Percentiles rank a stretch among this genome's conserved stretches.
Conservation (phyloP, 306 rosid species). For the Pyrus communis region DNA sequence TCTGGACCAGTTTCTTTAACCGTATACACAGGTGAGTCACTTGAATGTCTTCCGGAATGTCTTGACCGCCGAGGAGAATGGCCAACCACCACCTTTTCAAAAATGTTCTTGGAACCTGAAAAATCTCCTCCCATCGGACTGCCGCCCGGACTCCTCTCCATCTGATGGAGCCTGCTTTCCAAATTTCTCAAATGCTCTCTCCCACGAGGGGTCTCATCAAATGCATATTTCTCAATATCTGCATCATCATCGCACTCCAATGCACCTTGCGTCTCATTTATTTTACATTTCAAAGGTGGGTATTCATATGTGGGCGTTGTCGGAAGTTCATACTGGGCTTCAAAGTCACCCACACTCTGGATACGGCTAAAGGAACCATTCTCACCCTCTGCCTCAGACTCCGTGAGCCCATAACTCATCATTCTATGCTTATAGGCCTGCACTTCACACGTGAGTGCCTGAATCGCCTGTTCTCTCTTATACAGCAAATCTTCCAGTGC, state of each 20-base stretch:
- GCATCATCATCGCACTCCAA: conserved; percentile 49
- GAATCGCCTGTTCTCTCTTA: conserved; percentile 81
- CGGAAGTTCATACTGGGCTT: conserved; percentile 50
- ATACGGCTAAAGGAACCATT: conserved; percentile 9
- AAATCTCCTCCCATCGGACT: conserved; percentile 57
- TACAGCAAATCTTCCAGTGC: conserved; percentile 78
- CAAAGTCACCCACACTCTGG: conserved; percentile 29
- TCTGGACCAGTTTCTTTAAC: conserved; percentile 46
- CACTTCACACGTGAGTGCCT: conserved; percentile 86
- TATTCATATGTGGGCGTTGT: conserved; percentile 38
- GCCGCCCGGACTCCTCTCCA: conserved; percentile 65
- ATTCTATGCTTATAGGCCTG: conserved; percentile 89
- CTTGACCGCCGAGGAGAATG: conserved; percentile 55
- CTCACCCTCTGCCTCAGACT: conserved; percentile 63
- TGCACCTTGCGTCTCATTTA: conserved; percentile 36
- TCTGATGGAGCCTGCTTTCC: conserved; percentile 70
- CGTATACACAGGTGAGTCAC: conserved; percentile 40
- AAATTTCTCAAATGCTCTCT: conserved; percentile 55
- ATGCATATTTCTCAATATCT: conserved; percentile 83
- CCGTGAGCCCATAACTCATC: conserved; percentile 82
- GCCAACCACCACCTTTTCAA: conserved; percentile 80
- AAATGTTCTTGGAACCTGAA: conserved; percentile 45
- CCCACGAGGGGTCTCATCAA: conserved; percentile 71
- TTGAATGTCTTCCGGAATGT: conserved; percentile 52
- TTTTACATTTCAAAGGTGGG: conserved; percentile 79